Evolutionary conservation across 2,329 filamentous ascomycete genomes (phyloP).

Genomic region (Tolypocladium cylindrosporum): DNA sequence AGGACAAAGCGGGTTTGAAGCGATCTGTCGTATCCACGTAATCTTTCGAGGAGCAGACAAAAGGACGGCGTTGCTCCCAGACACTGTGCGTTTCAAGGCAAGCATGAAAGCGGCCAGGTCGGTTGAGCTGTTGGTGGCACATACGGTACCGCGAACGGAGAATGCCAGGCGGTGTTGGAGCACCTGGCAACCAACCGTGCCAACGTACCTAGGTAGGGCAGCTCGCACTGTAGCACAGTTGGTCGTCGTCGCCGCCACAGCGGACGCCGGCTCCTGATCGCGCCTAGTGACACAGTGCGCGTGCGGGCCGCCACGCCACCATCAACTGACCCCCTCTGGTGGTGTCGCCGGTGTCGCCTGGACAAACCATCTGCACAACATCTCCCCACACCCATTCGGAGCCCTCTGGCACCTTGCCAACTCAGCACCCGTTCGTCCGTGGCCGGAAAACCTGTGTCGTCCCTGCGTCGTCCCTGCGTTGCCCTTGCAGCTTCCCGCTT

Average conservation of each 20-base stretch:
- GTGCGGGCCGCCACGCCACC: not conserved
- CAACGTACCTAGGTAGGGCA: no score
- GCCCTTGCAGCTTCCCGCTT: slow-evolving; percentile 3
- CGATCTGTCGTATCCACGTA: not conserved
- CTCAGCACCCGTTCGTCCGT: not conserved
- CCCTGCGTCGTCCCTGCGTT: slow-evolving; percentile 3
- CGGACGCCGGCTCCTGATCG: not conserved
- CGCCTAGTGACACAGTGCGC: not conserved
- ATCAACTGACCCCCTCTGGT: not conserved
- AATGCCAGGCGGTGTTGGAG: not conserved
- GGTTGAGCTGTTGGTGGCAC: not conserved
- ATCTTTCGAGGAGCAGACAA: not conserved
- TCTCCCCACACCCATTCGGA: not conserved
- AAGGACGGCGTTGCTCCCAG: not conserved
- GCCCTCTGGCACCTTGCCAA: not conserved
- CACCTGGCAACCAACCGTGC: no score
- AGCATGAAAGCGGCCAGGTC: not conserved
- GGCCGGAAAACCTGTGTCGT: not conserved
- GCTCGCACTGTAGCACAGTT: not conserved
- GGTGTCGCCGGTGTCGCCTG: not conserved
- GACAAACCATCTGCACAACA: not conserved
- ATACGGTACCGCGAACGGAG: not conserved
- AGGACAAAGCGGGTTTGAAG: not conserved
- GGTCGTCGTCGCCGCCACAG: not conserved
- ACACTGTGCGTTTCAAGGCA: not conserved